Evolutionary conservation across 345 rosid species (phyloP).

Genomic region (Cardamine chenopodiifolia): DNA sequence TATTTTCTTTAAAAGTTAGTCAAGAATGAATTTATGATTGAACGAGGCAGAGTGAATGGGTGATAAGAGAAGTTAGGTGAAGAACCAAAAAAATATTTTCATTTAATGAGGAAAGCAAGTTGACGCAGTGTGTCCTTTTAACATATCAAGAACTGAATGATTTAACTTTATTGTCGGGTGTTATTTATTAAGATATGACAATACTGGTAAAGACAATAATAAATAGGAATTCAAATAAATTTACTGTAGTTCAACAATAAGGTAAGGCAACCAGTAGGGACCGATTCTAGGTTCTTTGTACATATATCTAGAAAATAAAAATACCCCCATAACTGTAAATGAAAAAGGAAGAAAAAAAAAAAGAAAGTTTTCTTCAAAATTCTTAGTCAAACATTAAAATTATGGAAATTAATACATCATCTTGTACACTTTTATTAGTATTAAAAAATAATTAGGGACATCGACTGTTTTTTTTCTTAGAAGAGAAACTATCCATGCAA

Average conservation of each 20-base stretch:
- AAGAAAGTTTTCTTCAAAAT: neutral
- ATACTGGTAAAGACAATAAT: neutral
- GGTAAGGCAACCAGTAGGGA: neutral
- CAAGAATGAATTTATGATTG: conserved; percentile 2
- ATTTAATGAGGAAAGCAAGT: conserved; percentile 36
- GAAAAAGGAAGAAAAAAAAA: neutral
- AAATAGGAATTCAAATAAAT: neutral
- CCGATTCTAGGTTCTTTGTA: neutral
- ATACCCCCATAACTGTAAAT: neutral
- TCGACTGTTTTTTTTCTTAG: neutral
- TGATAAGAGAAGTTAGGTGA: conserved; percentile 32
- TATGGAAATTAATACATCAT: neutral
- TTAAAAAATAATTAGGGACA: neutral
- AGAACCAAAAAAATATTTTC: conserved; percentile 1
- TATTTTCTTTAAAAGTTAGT: neutral
- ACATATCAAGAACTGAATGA: conserved; percentile 23
- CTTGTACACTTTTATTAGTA: neutral
- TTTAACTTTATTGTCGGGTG: conserved; percentile 35
- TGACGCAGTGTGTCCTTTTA: conserved; percentile 37
- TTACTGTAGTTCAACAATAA: conserved; percentile 5
- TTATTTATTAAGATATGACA: conserved; percentile 34
- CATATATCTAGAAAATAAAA: neutral
- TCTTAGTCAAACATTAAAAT: neutral
- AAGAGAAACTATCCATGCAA: no score
- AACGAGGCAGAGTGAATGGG: conserved; percentile 20